Evolutionary conservation across 225 moss, liverwort and hornwort species (phyloP).

Genomic region (Asterella californica): DNA sequence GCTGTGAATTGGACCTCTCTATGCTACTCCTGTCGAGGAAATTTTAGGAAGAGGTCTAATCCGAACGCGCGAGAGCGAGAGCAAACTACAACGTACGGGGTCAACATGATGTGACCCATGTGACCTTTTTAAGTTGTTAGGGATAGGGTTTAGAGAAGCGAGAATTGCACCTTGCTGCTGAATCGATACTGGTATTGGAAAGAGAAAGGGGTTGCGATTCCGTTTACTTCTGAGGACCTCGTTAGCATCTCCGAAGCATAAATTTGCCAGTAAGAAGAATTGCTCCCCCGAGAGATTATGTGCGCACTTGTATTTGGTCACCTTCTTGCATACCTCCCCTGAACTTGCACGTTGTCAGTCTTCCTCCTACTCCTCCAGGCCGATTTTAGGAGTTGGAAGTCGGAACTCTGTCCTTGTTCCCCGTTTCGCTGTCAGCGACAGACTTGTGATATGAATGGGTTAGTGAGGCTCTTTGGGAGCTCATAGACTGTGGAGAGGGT

Average conservation of each 20-base stretch:
- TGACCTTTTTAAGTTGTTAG: constrained; percentile 18
- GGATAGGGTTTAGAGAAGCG: constrained; percentile 28
- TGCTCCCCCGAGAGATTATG: constrained; percentile 5
- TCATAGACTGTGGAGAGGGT: not conserved
- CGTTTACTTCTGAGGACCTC: constrained; percentile 13
- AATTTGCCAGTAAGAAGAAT: not conserved
- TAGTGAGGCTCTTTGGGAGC: not conserved
- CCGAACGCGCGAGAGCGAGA: not conserved
- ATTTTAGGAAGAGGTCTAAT: not conserved
- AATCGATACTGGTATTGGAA: constrained; percentile 4
- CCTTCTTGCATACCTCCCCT: not conserved
- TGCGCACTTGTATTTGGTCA: not conserved
- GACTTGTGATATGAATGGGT: not conserved
- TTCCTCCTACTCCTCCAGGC: not conserved
- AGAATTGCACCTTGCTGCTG: not conserved
- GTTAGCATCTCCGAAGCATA: not conserved
- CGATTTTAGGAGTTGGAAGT: not conserved
- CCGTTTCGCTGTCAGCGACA: not conserved
- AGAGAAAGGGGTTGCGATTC: not conserved
- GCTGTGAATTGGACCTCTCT: constrained; percentile 9
- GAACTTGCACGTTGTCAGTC: constrained; percentile 1
- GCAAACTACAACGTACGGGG: not conserved
- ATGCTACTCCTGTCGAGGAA: not conserved
- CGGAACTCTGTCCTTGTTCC: constrained; percentile 8
- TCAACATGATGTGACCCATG: constrained; percentile 17